Evolutionary conservation across 179 eudicot species (phyloP).

Genomic region (Silene vulgaris): DNA sequence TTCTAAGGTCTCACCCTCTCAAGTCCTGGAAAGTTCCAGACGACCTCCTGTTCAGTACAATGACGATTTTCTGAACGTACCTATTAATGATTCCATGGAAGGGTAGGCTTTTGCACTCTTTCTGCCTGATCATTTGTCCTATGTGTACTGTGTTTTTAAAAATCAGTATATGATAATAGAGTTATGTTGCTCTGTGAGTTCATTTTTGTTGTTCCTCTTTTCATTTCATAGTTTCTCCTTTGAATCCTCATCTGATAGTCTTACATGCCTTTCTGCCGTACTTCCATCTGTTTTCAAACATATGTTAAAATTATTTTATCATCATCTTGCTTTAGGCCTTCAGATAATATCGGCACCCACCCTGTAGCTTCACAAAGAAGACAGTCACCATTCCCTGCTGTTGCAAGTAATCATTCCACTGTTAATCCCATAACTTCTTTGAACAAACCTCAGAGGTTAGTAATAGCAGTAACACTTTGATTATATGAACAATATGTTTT

Average conservation of each 20-base stretch:
- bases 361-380: conserved; percentile 25
- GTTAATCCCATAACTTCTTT: conserved; percentile 18
- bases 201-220: background rate
- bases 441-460: conserved; percentile 25
- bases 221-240: background rate
- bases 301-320: background rate
- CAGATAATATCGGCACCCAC: conserved; percentile 16
- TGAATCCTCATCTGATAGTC: background rate
- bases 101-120: conserved; percentile 22
- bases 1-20: conserved; percentile 26
- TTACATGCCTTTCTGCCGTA: background rate
- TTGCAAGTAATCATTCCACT: conserved; percentile 12
- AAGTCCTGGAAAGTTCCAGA: conserved; percentile 22
- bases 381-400: conserved; percentile 20
- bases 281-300: background rate
- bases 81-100: conserved; percentile 18
- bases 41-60: conserved; percentile 28
- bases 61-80: conserved; percentile 27
- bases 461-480: background rate
- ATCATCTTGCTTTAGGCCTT: conserved; percentile 22
- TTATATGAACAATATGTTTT: background rate
- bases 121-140: background rate
- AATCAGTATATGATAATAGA: background rate
- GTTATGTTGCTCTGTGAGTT: background rate
- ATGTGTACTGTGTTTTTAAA: background rate